Evolutionary conservation across 352 stramenopile genomes (phyloP).

Genomic region (Globisporangium acanthophoron): DNA sequence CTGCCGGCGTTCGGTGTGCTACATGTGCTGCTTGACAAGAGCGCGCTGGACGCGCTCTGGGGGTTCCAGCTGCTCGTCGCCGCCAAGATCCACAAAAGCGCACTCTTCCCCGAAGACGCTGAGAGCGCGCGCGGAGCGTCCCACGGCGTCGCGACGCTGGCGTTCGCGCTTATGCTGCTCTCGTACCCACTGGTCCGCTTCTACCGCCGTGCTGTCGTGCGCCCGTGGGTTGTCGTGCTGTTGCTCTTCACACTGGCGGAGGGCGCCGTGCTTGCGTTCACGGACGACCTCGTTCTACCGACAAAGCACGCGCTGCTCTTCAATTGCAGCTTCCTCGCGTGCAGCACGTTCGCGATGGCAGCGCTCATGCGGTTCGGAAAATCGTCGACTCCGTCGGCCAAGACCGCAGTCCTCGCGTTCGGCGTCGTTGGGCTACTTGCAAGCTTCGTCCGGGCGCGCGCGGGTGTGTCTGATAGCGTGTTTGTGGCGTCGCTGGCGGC

Average conservation of each 20-base stretch:
- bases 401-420: neutral
- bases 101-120: neutral
- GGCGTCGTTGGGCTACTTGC: neutral
- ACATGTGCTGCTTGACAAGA: constrained; percentile 2
- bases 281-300: neutral
- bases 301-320: neutral
- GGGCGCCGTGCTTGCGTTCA: constrained; percentile 2
- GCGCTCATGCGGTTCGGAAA: neutral
- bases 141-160: neutral
- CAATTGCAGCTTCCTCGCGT: constrained; percentile 8
- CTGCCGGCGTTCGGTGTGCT: constrained; percentile 1
- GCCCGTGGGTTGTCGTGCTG: constrained; percentile 1
- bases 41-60: neutral
- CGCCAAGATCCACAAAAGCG: constrained; percentile 9
- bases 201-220: neutral
- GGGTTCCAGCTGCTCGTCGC: constrained; percentile 6
- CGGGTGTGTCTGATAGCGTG: neutral
- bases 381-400: neutral
- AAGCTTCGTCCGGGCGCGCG: neutral
- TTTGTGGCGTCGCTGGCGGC: constrained; percentile 1
- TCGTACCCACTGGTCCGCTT: constrained; percentile 5
- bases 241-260: constrained; percentile 1
- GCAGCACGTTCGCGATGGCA: constrained; percentile 1
- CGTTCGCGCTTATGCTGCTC: constrained; percentile 8
- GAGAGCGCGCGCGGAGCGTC: neutral